Conservation (phyloP, 768 basidiomycete genomes). For the Inosperma sp. region DNA sequence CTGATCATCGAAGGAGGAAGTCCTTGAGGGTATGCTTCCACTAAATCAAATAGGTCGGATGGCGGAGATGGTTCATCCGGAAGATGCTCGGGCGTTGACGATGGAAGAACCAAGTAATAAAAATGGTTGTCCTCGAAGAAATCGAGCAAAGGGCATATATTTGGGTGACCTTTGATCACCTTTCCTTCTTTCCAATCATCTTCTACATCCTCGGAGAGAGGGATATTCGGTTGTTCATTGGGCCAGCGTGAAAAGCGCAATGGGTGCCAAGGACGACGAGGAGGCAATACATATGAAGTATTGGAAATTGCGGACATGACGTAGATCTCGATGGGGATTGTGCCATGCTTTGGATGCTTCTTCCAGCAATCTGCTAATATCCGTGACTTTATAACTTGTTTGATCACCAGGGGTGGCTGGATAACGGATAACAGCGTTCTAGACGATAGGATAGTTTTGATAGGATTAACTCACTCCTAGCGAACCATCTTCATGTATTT, state of each 20-base stretch:
- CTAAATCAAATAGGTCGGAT: constrained; percentile 91
- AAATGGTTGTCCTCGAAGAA: constrained; percentile 97
- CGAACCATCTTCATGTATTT: constrained; percentile 67
- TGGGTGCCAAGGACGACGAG: constrained; percentile 82
- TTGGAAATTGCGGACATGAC: constrained; percentile 89
- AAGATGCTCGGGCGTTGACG: constrained; percentile 54
- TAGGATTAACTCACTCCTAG: constrained; percentile 64
- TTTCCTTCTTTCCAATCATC: constrained; percentile 66
- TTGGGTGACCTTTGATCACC: constrained; percentile 84
- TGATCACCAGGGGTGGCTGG: constrained; percentile 89
- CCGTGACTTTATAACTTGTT: constrained; percentile 97
- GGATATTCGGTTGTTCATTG: constrained; percentile 7
- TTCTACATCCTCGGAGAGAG: background rate
- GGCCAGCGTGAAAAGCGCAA: constrained; percentile 37
- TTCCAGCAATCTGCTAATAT: constrained; percentile 99
- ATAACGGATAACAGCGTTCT: constrained; percentile 11
- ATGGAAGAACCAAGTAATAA: constrained; percentile 91
- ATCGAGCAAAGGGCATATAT: constrained; percentile 90
- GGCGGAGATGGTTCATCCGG: constrained; percentile 52
- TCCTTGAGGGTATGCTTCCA: constrained; percentile 84
- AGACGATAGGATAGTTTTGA: constrained; percentile 18
- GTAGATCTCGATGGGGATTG: constrained; percentile 97
- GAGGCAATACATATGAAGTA: constrained; percentile 72
- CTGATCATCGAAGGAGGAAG: constrained; percentile 70
- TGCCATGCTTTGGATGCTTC: constrained; percentile 89